Evolutionary conservation across 2,329 filamentous ascomycete genomes (phyloP), one percentile per base, ranked within the genome.

Genomic region (Ambrosiella cleistominuta): DNA sequence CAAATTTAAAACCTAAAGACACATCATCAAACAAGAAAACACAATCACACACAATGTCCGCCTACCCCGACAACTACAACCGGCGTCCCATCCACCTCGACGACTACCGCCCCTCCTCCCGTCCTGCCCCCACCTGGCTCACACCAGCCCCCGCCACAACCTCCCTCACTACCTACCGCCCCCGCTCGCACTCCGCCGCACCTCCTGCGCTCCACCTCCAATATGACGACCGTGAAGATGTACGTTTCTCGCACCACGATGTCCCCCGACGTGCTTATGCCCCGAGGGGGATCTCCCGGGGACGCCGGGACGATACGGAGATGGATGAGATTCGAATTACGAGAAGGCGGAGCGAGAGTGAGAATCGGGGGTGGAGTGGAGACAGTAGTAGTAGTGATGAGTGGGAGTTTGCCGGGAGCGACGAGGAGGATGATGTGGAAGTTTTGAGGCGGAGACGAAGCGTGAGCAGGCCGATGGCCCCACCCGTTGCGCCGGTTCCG

Each of bases 401-500:
- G 12, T 19, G 42, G 49, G 56, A 50, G 6, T 52, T 42, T 11
- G 53, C 47, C 7, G 36, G 50, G 12, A 19, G 39, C 36, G 47
- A 54, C 19, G 49, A 36, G 7, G 54, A 51, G 2, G 39, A 38
- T 17, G 58, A 57, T 3, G 15, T 12, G 5, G 37, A 53, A 35
- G 40, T 53, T 12, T 9, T 2, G 19, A 47, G 49, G 12, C 45
- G 36, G 17, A 42, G 54, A 8, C 13, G 19, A 42, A 54, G 51
- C 15, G 36, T 49, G 40, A 50, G 51, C 3, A 35, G 57, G 2
- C 57, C 47, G 4, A 36, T 19, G 4, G 49, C 35, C 27, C 36
- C 56, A 8, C 38, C 42, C 13, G 76, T 77, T 7, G 75, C 77
- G n/a, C 79, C 78, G 50, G 27, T 27, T 2, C 81, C 80, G 37